phyloP scores from a whole-genome alignment of 768 basidiomycete species.

The Macrocybe gigantea region DNA sequence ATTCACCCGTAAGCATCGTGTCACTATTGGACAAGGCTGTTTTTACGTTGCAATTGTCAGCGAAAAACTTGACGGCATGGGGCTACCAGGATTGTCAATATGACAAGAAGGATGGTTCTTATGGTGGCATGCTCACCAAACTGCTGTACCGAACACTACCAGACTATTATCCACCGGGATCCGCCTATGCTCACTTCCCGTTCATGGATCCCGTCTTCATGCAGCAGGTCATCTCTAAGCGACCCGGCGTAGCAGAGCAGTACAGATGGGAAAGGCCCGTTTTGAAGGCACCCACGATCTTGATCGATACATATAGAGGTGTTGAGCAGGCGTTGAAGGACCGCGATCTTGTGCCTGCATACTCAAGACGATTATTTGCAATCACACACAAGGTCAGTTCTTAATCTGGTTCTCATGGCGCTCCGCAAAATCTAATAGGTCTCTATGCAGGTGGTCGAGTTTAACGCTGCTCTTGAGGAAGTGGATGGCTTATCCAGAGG shows the following conservation, averaged over 20 bases:
- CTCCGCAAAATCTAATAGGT: background rate
- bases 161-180: slow-evolving; percentile 56
- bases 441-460: background rate
- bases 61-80: slow-evolving; percentile 74
- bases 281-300: slow-evolving; percentile 12
- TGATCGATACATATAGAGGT: slow-evolving; percentile 24
- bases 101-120: slow-evolving; percentile 61
- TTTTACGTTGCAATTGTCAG: slow-evolving; percentile 23
- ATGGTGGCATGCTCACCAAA: slow-evolving; percentile 69
- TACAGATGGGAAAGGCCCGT: slow-evolving; percentile 59
- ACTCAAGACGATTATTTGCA: slow-evolving; percentile 22
- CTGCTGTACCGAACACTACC: slow-evolving; percentile 71
- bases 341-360: slow-evolving; percentile 24
- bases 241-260: slow-evolving; percentile 26
- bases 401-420: too few species aligned
- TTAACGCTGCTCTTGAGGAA: background rate
- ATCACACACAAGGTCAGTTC: background rate
- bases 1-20: slow-evolving; percentile 55
- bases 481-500: background rate
- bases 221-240: slow-evolving; percentile 30
- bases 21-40: background rate
- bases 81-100: slow-evolving; percentile 69
- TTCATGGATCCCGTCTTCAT: slow-evolving; percentile 60
- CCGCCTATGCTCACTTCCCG: slow-evolving; percentile 76
- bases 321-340: slow-evolving; percentile 29